Evolutionary conservation across 1,284 basidiomycete species (phyloP), one percentile per base, ranked within the genome.

Genomic region (Rhodotorula mucilaginosa): DNA sequence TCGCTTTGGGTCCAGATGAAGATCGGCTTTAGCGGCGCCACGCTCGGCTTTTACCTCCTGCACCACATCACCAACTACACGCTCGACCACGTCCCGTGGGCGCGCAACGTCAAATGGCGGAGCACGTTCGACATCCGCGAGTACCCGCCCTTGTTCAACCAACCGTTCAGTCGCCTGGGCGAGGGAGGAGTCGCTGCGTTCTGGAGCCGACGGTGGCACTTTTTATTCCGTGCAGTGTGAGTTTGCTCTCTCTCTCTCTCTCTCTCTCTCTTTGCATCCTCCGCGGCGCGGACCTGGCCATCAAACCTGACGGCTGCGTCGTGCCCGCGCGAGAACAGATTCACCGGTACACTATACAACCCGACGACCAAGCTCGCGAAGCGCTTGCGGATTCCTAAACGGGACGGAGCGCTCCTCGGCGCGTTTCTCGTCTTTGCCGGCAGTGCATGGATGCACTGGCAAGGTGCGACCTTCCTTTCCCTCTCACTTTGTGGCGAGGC

Each of bases 381-480:
- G 2, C 26, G 39, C 5, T 29, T 65, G 5, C 54, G 70, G 5
- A 13, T 72, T 16, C 66, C 70, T 2, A 69, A 69, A 26, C 18
- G 61, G 3, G 47, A 48, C 0, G 65, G 61, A 2, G 58, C 63
- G 44, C 58, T 69, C 7, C 29, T 67, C 16, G 73, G 67, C 3
- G 70, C 65, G 1, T 47, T 67, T 5, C 51, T 58, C 44, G 73
- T 74, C 15, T 74, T 74, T 34, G 46, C 29, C 0, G 54, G 71
- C 1, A 64, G 60, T 1, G 69, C 59, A 0, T 74, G 70, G 73
- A 69, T 74, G 70, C 73, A 74, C 54, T 68, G 62, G 44, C 70
- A 69, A 62, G 73, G 72, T 69, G 48, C n/a, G 60, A 18, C 26
- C 26, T 26, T 26, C 26, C 26, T 26, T 26, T 26, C 26, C 26